These are phyloP conservation scores for Marsdenia floribunda DNA, from an alignment of 257 asterid species.

Conservation along the genomic window DNA sequence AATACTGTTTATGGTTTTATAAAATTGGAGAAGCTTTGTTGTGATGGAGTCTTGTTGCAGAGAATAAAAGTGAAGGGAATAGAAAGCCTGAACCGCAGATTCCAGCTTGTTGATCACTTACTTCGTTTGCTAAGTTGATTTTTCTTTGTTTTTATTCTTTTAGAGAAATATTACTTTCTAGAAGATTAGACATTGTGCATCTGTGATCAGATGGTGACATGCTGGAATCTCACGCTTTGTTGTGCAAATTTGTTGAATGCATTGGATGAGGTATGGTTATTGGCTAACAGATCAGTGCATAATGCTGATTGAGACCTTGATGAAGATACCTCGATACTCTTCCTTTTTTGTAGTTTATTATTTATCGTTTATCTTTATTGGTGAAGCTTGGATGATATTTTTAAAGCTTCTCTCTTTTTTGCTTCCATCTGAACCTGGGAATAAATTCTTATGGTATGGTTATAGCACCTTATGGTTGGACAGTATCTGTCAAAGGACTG, in stretches of 20 bases:
- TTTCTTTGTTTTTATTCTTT: not conserved
- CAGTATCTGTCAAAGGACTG: conserved; percentile 41
- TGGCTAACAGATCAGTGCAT: conserved; percentile 26
- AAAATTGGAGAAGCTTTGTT: not conserved
- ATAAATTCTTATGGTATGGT: conserved; percentile 45
- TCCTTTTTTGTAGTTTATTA: not conserved
- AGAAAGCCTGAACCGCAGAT: not conserved
- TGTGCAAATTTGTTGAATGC: conserved; percentile 31
- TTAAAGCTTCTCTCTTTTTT: conserved; percentile 21
- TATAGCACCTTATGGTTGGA: conserved; percentile 35
- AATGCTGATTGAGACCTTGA: conserved; percentile 27
- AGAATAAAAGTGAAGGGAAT: not conserved
- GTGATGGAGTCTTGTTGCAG: not conserved
- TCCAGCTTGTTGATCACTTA: conserved; percentile 12
- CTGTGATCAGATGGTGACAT: conserved; percentile 15
- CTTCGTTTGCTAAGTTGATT: not conserved
- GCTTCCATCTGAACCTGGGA: conserved; percentile 53
- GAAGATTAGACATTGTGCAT: not conserved
- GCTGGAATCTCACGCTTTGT: conserved; percentile 44
- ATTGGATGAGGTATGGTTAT: conserved; percentile 20
- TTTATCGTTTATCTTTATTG: not conserved
- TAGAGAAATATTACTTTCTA: not conserved
- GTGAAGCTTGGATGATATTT: conserved; percentile 40
- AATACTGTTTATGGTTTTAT: not conserved
- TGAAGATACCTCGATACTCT: conserved; percentile 10